Evolutionary conservation across 164 flowering plant species (phyloP), one percentile per base, ranked within the genome.

Genomic region (Magnolia kwangsiensis): DNA sequence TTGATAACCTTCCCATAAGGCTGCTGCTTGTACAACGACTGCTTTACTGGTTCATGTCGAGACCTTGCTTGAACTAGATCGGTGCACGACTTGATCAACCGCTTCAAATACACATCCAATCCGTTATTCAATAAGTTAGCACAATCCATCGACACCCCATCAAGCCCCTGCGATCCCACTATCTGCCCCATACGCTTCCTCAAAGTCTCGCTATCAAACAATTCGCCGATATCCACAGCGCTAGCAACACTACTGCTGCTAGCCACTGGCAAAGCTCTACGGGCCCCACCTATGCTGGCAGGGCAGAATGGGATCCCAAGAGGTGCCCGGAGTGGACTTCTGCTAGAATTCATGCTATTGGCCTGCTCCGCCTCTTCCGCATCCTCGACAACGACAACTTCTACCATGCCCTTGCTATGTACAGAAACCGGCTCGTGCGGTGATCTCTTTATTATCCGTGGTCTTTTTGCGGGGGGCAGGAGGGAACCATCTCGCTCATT

Each of bases 151-250:
- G 98, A 84, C 74, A 94, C 96, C 50, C 98, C 97, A 77, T 87
- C 92, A 70, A 96, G 89, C 69, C 97, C 97, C 73, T 90, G 88
- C 37, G 81, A 85, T 45, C 80, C 87, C 65, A 91, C 90, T 86
- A 94, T 92, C 82, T 90, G 92, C 83, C 91, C 95, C 98, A 96
- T 92, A 0, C 90, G 91, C 82, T 85, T 88, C 84, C 88, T 91
- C 81, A 94, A 79, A 27, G 84, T 85, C 75, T 85, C 89, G 19
- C 87, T 78, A 79, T 90, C 98, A 74, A 82, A 84, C 81, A 96
- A 83, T 29, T 74, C 86, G 80, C 88, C 91, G 78, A 73, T 69
- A 79, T 88, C 89, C 72, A 74, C 83, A 67, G 79, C 81, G 78
- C 87, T 85, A 71, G 67, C 55, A 80, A 68, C 77, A 80, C 80